Conservation (phyloP, 192 early-diverging fungal species). For the Coemansia furcata region DNA sequence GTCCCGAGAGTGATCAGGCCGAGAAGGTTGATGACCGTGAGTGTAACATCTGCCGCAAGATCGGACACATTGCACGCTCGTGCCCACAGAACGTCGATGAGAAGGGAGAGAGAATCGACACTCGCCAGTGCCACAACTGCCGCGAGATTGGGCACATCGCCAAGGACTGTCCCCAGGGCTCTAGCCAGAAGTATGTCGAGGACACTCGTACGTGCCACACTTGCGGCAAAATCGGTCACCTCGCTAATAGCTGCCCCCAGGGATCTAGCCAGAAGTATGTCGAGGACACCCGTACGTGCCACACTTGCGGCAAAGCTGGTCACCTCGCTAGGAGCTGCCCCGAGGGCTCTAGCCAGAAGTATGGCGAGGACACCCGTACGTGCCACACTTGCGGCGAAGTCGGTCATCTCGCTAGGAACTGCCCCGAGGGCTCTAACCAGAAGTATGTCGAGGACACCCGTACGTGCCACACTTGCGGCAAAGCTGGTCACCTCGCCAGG, state of each 20-base stretch:
- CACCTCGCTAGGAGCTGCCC: slow-evolving; percentile 51
- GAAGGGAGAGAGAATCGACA: slow-evolving; percentile 8
- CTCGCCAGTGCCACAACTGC: slow-evolving; percentile 56
- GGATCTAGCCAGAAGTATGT: not conserved
- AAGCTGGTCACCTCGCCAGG: slow-evolving; percentile 48
- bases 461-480: slow-evolving; percentile 56
- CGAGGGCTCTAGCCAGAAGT: not conserved
- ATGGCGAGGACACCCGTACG: slow-evolving; percentile 8
- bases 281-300: slow-evolving; percentile 38
- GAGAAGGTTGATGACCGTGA: slow-evolving; percentile 1
- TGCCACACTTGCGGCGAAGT: slow-evolving; percentile 54
- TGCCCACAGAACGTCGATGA: slow-evolving; percentile 26
- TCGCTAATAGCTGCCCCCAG: slow-evolving; percentile 41
- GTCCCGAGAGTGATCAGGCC: slow-evolving; percentile 13
- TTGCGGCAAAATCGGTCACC: slow-evolving; percentile 48
- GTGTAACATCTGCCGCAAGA: slow-evolving; percentile 54
- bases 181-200: not conserved
- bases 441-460: not conserved
- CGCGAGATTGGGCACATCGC: slow-evolving; percentile 38
- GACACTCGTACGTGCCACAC: slow-evolving; percentile 51
- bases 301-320: slow-evolving; percentile 49
- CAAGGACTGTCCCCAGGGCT: slow-evolving; percentile 26
- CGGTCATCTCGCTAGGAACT: slow-evolving; percentile 50
- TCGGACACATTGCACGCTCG: slow-evolving; percentile 44
- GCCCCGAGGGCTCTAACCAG: slow-evolving; percentile 15